Evolutionary conservation across 2,329 filamentous ascomycete genomes (phyloP).

Genomic region (Apiospora phragmitis): DNA sequence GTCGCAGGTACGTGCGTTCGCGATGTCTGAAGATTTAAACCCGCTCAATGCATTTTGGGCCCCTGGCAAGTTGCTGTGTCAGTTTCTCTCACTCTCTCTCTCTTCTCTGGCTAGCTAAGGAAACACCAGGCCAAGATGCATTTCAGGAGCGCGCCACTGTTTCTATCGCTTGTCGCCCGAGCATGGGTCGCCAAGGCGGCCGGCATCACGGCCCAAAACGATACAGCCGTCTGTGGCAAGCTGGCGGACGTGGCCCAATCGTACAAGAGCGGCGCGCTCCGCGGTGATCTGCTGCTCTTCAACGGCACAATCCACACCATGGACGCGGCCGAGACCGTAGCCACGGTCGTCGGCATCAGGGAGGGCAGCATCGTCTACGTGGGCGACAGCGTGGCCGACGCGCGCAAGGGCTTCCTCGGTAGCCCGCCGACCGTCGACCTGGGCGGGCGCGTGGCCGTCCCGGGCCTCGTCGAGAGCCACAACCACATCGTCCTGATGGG

Average conservation of each 20-base stretch:
- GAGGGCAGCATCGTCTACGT: constrained; percentile 27
- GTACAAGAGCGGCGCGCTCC: constrained; percentile 14
- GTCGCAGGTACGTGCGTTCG: background rate
- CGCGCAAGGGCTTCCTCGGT: constrained; percentile 14
- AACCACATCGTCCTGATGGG: constrained; percentile 31
- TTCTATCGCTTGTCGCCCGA: background rate
- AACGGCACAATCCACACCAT: constrained; percentile 30
- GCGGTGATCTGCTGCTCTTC: constrained; percentile 24
- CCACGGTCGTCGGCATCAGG: constrained; percentile 24
- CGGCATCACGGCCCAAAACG: background rate
- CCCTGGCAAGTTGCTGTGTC: background rate
- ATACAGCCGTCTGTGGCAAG: background rate
- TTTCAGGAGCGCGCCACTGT: background rate
- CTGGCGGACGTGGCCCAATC: background rate
- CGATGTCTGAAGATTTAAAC: background rate
- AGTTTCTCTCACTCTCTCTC: background rate
- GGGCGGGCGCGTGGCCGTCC: constrained; percentile 22
- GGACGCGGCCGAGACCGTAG: constrained; percentile 16
- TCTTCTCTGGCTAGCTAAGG: background rate
- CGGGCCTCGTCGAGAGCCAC: constrained; percentile 30
- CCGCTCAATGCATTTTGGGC: background rate
- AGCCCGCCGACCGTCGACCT: constrained; percentile 23
- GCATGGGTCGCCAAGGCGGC: background rate
- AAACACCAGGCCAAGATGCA: background rate
- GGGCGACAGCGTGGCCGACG: constrained; percentile 23